Conservation (phyloP, 2,329 filamentous ascomycete species). For the Alternaria panax region DNA sequence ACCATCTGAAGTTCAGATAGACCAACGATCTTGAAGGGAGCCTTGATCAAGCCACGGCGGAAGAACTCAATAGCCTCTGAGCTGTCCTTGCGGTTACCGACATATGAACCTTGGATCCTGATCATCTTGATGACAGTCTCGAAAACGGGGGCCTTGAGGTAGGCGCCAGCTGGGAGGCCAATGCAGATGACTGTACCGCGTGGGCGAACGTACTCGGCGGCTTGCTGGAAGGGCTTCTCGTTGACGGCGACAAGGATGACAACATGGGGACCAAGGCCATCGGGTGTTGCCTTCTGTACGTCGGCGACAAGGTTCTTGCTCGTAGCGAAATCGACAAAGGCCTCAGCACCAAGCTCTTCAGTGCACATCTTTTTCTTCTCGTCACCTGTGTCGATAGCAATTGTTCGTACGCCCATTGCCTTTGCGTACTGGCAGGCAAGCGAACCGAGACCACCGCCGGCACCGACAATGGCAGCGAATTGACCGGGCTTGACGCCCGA, state of each 20-base stretch:
- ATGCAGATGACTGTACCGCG: slow-evolving; percentile 87
- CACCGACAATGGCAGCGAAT: slow-evolving; percentile 83
- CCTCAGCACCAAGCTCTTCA: slow-evolving; percentile 70
- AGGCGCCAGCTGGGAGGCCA: slow-evolving; percentile 79
- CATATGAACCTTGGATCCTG: slow-evolving; percentile 85
- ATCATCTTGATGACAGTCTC: slow-evolving; percentile 90
- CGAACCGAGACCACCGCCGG: slow-evolving; percentile 81
- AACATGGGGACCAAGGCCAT: slow-evolving; percentile 85
- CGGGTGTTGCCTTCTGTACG: slow-evolving; percentile 80
- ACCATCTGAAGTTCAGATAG: slow-evolving; percentile 80
- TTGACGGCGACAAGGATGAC: slow-evolving; percentile 84
- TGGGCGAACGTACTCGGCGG: slow-evolving; percentile 83
- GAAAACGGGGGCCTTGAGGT: slow-evolving; percentile 84
- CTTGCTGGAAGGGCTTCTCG: slow-evolving; percentile 96
- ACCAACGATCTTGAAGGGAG: slow-evolving; percentile 84
- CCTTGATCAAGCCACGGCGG: slow-evolving; percentile 80
- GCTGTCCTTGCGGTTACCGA: slow-evolving; percentile 88
- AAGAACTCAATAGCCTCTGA: slow-evolving; percentile 93
- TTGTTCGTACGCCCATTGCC: slow-evolving; percentile 83
- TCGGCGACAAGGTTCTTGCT: slow-evolving; percentile 81
- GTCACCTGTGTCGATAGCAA: slow-evolving; percentile 83
- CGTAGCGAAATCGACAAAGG: slow-evolving; percentile 81
- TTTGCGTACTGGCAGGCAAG: slow-evolving; percentile 87
- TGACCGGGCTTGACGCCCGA: slow-evolving; percentile 77
- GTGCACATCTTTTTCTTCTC: slow-evolving; percentile 78